Evolutionary conservation across 169 alveolate genomes (phyloP).

Genomic region (Eimeria acervulina): DNA sequence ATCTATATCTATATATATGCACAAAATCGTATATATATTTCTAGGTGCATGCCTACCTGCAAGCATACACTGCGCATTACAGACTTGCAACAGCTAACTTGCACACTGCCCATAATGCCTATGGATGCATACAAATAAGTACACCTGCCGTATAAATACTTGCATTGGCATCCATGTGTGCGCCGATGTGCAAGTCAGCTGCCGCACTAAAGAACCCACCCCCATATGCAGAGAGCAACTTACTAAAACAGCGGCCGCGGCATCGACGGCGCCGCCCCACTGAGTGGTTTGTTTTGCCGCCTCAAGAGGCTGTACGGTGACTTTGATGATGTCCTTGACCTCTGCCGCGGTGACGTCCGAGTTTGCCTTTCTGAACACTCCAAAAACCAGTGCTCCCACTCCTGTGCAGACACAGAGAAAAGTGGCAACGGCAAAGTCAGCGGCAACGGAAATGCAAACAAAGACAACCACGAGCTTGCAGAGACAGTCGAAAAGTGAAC

Average conservation of each 20-base stretch:
- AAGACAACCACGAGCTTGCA: not conserved
- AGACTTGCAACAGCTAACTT: no score
- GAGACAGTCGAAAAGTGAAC: not conserved
- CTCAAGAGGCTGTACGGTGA: not conserved
- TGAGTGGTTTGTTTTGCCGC: constrained; percentile 3
- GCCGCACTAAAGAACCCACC: not conserved
- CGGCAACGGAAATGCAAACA: not conserved
- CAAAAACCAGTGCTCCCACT: constrained; percentile 63
- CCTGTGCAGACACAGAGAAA: constrained; percentile 20
- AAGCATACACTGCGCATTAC: no score
- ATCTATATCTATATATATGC: no score
- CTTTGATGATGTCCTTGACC: constrained; percentile 70
- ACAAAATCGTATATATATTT: no score
- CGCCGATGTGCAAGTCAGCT: not conserved
- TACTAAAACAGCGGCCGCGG: constrained; percentile 72
- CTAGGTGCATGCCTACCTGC: no score
- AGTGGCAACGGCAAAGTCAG: not conserved
- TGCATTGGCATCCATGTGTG: not conserved
- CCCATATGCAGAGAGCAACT: not conserved
- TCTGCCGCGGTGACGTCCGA: constrained; percentile 75
- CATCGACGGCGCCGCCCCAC: constrained; percentile 58
- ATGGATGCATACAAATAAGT: not conserved
- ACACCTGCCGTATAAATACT: no score
- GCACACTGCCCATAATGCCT: no score
- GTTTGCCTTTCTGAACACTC: constrained; percentile 50